These are phyloP conservation scores for Oldenlandia corymbosa DNA, from an alignment of 257 asterid species.

Conservation along the genomic window DNA sequence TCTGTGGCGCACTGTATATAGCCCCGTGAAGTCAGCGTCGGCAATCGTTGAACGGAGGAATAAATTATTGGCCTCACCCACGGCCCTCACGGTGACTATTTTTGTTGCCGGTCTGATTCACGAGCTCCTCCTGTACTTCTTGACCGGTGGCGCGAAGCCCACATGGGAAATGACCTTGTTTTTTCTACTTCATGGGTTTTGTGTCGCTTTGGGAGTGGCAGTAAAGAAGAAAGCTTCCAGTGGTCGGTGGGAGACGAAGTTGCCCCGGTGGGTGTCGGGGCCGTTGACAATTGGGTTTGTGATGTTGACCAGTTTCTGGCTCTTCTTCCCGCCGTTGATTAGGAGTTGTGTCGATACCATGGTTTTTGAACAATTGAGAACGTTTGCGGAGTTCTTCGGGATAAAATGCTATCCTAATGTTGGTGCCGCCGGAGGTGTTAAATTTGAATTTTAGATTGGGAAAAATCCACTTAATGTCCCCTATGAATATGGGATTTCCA, in stretches of 20 bases:
- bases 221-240: slow-evolving; percentile 19
- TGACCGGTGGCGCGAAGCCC: slow-evolving; percentile 38
- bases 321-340: slow-evolving; percentile 60
- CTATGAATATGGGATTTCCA: too few relatives aligned
- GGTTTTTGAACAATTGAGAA: slow-evolving; percentile 37
- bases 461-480: too few relatives aligned
- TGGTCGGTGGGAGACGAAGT: neutral
- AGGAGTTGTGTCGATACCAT: slow-evolving; percentile 34
- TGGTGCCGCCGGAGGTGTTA: too few relatives aligned
- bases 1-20: slow-evolving; percentile 42
- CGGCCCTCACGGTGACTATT: slow-evolving; percentile 41
- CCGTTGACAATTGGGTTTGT: slow-evolving; percentile 52
- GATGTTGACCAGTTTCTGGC: slow-evolving; percentile 50
- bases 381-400: slow-evolving; percentile 12
- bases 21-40: slow-evolving; percentile 36
- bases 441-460: too few relatives aligned
- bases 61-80: slow-evolving; percentile 20
- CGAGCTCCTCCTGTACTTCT: slow-evolving; percentile 46
- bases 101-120: slow-evolving; percentile 61
- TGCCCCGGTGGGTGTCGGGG: slow-evolving; percentile 40
- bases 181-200: slow-evolving; percentile 52
- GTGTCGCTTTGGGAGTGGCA: slow-evolving; percentile 36
- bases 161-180: slow-evolving; percentile 66
- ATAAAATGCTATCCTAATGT: too few relatives aligned
- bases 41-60: slow-evolving; percentile 22